Evolutionary conservation across 805 yeast genomes (phyloP).

Genomic region (Candida morakotiae): DNA sequence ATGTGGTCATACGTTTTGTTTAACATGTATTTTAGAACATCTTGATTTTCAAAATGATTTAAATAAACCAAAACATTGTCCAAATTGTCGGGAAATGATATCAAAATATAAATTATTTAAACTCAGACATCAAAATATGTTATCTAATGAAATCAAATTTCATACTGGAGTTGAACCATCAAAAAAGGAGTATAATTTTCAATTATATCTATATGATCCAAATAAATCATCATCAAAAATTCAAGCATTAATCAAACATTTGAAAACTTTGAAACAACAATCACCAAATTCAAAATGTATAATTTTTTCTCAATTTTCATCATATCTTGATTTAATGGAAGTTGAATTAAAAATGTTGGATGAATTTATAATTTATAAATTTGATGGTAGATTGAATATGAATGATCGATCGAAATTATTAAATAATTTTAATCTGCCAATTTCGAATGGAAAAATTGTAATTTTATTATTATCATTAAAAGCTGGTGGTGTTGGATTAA

Average conservation of each 20-base stretch:
- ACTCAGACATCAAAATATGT: slow-evolving; percentile 24
- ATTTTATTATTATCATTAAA: slow-evolving; percentile 72
- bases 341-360: slow-evolving; percentile 43
- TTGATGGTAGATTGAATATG: slow-evolving; percentile 77
- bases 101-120: slow-evolving; percentile 47
- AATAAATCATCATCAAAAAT: slow-evolving; percentile 66
- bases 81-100: slow-evolving; percentile 64
- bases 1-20: slow-evolving; percentile 81
- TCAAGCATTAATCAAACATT: slow-evolving; percentile 60
- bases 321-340: slow-evolving; percentile 73
- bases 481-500: slow-evolving; percentile 94
- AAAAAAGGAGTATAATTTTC: slow-evolving; percentile 20
- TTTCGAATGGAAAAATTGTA: slow-evolving; percentile 30
- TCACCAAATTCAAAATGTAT: slow-evolving; percentile 70
- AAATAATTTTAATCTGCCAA: slow-evolving; percentile 42
- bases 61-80: slow-evolving; percentile 55
- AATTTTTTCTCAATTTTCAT: slow-evolving; percentile 87
- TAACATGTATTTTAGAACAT: slow-evolving; percentile 68
- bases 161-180: slow-evolving; percentile 17
- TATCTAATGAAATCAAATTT: slow-evolving; percentile 23
- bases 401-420: slow-evolving; percentile 61
- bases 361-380: slow-evolving; percentile 58
- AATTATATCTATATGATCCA: slow-evolving; percentile 43
- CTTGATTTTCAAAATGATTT: slow-evolving; percentile 60
- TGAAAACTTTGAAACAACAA: slow-evolving; percentile 49